Evolutionary conservation across 805 yeast genomes (phyloP), one percentile per base, ranked within the genome.

Genomic region (Ogataea sp.): DNA sequence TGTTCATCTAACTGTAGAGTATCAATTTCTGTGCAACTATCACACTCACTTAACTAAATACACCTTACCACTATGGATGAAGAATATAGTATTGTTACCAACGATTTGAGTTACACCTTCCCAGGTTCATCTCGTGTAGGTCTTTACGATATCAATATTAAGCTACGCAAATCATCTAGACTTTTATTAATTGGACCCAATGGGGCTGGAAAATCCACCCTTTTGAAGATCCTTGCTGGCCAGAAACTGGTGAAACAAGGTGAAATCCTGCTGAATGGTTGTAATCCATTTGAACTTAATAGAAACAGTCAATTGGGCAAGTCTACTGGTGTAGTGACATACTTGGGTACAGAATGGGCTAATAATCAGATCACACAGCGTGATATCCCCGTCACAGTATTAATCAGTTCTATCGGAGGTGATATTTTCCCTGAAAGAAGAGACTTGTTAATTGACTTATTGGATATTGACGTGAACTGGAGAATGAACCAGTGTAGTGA

Each of bases 291-390:
- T 62, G 59, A 53, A 32, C 46, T 58, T 39, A 43, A 40, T 34
- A 35, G 43, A 38, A 26, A 24, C 15, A 43, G 65, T 44, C 38
- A 43, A 26, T 15, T 27, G 6, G 43, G 40, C 6, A 34, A 44
- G 14, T 26, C 43, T 8, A 35, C 36, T 4, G 58, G 55, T 9
- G 54, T 53, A 3, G 48, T 61, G 21, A 84, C 96, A 0, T 90
- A 90, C 55, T 64, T 93, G 32, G 98, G 98, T 3, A 93, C 97
- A 0, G 98, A 93, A 55, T 93, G 98, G 98, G 96, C 96, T 6
- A 75, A 83, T 40, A 93, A 88, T 61, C 84, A 86, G 16, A 79
- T 89, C 37, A 93, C 90, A 7, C 80, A 89, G 51, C 70, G 96
- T 45, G 98, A 93, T 58, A 85, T 93, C 39, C 88, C 95, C 0